Conservation (phyloP, 2,329 filamentous ascomycete genomes). For the Pseudogymnoascus verrucosus region DNA sequence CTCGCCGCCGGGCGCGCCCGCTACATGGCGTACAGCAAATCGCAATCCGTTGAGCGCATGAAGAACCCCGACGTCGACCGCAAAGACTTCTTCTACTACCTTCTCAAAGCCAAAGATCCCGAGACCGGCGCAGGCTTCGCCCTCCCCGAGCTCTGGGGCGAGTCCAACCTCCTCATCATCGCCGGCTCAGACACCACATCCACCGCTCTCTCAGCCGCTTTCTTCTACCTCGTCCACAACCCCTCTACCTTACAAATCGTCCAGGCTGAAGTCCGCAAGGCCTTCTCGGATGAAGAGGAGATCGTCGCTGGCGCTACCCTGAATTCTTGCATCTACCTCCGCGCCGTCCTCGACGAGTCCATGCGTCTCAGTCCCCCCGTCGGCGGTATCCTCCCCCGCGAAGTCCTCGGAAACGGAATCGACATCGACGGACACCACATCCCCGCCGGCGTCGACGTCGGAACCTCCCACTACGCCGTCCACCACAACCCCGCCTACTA, state of each 20-base stretch:
- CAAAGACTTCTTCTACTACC: constrained; percentile 69
- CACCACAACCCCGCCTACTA: constrained; percentile 39
- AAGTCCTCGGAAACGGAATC: constrained; percentile 19
- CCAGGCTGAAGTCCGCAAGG: constrained; percentile 19
- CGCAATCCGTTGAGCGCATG: constrained; percentile 58
- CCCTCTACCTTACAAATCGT: constrained; percentile 26
- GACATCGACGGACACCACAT: constrained; percentile 23
- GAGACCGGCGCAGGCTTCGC: constrained; percentile 47
- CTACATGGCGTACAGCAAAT: constrained; percentile 64
- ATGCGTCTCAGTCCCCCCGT: constrained; percentile 24
- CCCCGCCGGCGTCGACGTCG: constrained; percentile 36
- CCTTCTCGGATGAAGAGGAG: constrained; percentile 26
- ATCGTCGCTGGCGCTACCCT: constrained; percentile 29
- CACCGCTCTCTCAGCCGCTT: constrained; percentile 29
- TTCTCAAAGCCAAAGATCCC: constrained; percentile 63
- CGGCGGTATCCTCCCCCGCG: constrained; percentile 19
- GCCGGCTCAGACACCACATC: constrained; percentile 34
- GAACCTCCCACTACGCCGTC: constrained; percentile 37
- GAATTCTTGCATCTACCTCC: constrained; percentile 31
- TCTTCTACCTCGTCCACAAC: constrained; percentile 34
- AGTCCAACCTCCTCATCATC: constrained; percentile 19
- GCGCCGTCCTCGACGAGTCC: constrained; percentile 33
- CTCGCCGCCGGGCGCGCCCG: constrained; percentile 58
- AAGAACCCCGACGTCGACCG: constrained; percentile 53
- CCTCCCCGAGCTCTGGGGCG: constrained; percentile 28